These are phyloP conservation scores for Russula olivacea DNA, from an alignment of 768 basidiomycete genomes.

Conservation along the genomic window DNA sequence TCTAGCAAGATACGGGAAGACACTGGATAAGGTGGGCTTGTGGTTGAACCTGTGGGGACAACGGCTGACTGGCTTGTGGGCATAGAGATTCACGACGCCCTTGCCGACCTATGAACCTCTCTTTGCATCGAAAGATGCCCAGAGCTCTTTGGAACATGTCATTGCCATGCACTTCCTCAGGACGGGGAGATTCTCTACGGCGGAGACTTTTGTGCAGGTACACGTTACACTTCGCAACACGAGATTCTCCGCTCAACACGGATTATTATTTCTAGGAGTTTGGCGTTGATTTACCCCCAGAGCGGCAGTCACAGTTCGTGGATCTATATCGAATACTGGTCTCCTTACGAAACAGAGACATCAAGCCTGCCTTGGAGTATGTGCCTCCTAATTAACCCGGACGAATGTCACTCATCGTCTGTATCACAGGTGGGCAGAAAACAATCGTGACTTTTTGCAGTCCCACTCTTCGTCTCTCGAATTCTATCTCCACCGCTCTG, in stretches of 20 bases:
- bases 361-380: conserved; percentile 73
- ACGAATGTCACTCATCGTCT: conserved; percentile 3
- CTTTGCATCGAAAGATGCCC: conserved; percentile 57
- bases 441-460: conserved; percentile 59
- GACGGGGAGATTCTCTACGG: conserved; percentile 74
- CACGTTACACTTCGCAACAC: conserved; percentile 24
- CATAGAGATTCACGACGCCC: conserved; percentile 51
- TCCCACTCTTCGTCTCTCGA: conserved; percentile 74
- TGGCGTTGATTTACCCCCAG: conserved; percentile 46
- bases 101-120: conserved; percentile 60
- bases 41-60: conserved; percentile 1
- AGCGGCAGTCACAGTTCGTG: conserved; percentile 51
- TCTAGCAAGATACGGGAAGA: conserved; percentile 73
- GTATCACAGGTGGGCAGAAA: conserved; percentile 64
- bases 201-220: conserved; percentile 69
- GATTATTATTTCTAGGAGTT: conserved; percentile 50
- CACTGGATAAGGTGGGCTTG: conserved; percentile 76
- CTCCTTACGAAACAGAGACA: conserved; percentile 58
- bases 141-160: conserved; percentile 57
- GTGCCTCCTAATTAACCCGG: conserved; percentile 27
- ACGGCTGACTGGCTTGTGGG: conserved; percentile 12
- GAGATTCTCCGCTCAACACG: conserved; percentile 10
- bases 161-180: conserved; percentile 73
- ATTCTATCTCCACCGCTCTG: conserved; percentile 85
- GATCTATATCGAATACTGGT: conserved; percentile 69